Base-by-base conservation (phyloP, 441 rosid species). In the Adansonia rubrostipa region DNA sequence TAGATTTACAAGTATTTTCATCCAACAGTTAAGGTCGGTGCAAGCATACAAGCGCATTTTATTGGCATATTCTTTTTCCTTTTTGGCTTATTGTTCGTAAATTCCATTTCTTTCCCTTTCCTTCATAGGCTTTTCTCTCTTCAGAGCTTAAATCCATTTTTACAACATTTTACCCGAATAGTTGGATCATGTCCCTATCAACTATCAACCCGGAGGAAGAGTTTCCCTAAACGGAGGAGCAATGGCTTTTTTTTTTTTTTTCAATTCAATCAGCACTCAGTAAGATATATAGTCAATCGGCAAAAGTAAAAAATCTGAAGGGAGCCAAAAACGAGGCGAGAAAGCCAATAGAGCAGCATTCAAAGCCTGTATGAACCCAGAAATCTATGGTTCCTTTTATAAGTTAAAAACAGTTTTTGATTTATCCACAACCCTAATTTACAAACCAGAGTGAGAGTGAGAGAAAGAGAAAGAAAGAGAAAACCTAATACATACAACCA, bases 351-450 rank as follows among this genome's bases (percentile, higher is more conserved):
- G 6, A 65, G 70, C 70, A 40, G 24, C 5, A 6, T 15, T 65
- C n/a, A 13, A 65, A 17, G 53, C 3, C 53, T 67, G 22, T 69
- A 24, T 24, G 14, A 47, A 4, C 20, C 48, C 71, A 64, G 36
- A 56, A 19, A 47, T 47, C 47, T 62, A 48, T 9, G 42, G 60
- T 47, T 77, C 74, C 47, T 57, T 77, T 56, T 60, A 20, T 66
- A 77, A n/a, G 65, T 47, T 77, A 66, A 60, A 73, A 69, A 69
- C 17, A 65, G 81, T 61, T 62, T 57, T 42, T 51, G 61, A 17
- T 28, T 78, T 82, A 80, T 82, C 74, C 85, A 85, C 80, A 76
- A 68, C 79, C 44, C 88, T 87, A 78, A 70, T 63, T 57, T 82
- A 81, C 77, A 71, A 74, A 81, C 81, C 56, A 28, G 67, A 64